A percentile compares a stretch with the other conserved stretches of the same genome.
These are phyloP conservation scores for Cercospora sp. DNA, from an alignment of 2,329 filamentous ascomycete genomes.

Conservation along the genomic window DNA sequence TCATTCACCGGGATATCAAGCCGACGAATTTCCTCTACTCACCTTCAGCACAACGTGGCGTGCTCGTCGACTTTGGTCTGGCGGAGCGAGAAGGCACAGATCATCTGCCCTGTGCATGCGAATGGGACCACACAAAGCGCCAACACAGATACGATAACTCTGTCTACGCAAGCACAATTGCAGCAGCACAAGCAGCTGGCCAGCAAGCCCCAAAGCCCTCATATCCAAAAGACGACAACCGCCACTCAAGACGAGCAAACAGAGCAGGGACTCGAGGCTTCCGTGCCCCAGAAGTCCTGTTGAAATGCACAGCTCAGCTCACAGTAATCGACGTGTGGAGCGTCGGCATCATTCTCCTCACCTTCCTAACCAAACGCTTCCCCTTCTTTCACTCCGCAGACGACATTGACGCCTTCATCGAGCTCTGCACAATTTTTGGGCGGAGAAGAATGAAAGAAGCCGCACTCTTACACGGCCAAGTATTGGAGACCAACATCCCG, in stretches of 20 bases:
- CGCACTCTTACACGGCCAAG: conserved; percentile 80
- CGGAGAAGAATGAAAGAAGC: conserved; percentile 78
- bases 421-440: conserved; percentile 95
- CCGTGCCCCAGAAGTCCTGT: conserved; percentile 90
- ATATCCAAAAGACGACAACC: conserved; percentile 86
- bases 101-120: conserved; percentile 78
- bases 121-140: conserved; percentile 63
- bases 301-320: conserved; percentile 95
- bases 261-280: conserved; percentile 93
- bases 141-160: conserved; percentile 58
- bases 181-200: conserved; percentile 30
- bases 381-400: conserved; percentile 99
- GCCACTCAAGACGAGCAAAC: conserved; percentile 86
- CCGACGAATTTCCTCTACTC: conserved; percentile 98
- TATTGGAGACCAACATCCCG: conserved; percentile 90
- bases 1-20: conserved; percentile 67
- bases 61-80: conserved; percentile 98
- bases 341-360: conserved; percentile 94
- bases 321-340: conserved; percentile 96
- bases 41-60: conserved; percentile 73
- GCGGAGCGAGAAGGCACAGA: conserved; percentile 75
- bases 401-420: conserved; percentile 95
- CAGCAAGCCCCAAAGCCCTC: conserved; percentile 51
- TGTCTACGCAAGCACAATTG: conserved; percentile 59
- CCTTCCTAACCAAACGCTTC: conserved; percentile 85